phyloP scores from a whole-genome alignment of 2,329 filamentous ascomycete genomes.

The Daldinia sp. region DNA sequence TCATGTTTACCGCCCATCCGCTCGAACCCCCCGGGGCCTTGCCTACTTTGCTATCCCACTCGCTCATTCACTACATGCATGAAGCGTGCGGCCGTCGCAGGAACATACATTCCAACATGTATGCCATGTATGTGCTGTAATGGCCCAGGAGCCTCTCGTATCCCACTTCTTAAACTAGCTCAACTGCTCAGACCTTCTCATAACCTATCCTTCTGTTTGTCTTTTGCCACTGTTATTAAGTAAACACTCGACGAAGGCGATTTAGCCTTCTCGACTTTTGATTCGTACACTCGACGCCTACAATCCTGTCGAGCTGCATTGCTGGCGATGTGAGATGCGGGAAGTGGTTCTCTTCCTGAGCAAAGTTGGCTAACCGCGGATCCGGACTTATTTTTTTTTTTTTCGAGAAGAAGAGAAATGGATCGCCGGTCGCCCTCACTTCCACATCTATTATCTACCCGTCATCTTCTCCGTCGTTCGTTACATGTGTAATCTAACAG shows the following conservation, averaged over 20 bases:
- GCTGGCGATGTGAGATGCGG: constrained; percentile 47
- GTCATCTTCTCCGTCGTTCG: constrained; percentile 34
- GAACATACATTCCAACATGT: constrained; percentile 45
- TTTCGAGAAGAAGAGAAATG: constrained; percentile 40
- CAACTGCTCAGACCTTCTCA: constrained; percentile 26
- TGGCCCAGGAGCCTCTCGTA: constrained; percentile 42
- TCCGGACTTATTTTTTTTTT: constrained; percentile 19
- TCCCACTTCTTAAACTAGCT: constrained; percentile 43
- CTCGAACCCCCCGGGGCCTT: constrained; percentile 19
- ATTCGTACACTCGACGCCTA: constrained; percentile 37
- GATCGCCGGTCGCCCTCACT: constrained; percentile 39
- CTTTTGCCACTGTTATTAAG: constrained; percentile 37
- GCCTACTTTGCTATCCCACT: constrained; percentile 27
- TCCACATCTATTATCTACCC: constrained; percentile 31
- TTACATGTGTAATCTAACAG: constrained; percentile 33
- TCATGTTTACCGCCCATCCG: constrained; percentile 35
- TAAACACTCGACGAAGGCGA: constrained; percentile 32
- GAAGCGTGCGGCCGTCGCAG: constrained; percentile 44
- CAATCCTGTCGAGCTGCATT: constrained; percentile 44
- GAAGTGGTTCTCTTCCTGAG: constrained; percentile 39
- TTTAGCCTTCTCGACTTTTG: constrained; percentile 29
- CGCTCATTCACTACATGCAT: constrained; percentile 26
- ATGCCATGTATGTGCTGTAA: constrained; percentile 47
- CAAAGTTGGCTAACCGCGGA: constrained; percentile 31
- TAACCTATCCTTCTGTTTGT: constrained; percentile 37